Conservation (phyloP, 768 basidiomycete species). For the Pleurotus cornucopiae region DNA sequence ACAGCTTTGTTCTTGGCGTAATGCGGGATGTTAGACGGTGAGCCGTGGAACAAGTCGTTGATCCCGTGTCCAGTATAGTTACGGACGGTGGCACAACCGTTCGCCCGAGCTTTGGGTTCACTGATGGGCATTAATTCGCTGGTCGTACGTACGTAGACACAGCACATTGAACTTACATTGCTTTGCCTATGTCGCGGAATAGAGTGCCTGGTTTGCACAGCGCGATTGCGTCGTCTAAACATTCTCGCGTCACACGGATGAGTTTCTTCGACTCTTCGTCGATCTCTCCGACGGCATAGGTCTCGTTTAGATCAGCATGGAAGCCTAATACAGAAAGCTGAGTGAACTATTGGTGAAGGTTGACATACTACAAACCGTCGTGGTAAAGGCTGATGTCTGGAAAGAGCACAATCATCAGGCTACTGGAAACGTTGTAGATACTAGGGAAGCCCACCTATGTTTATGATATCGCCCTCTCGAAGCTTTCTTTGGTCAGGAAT, state of each 20-base stretch:
- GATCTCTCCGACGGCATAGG: constrained; percentile 84
- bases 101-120: constrained; percentile 80
- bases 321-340: constrained; percentile 46
- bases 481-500: constrained; percentile 85
- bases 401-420: constrained; percentile 1
- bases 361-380: constrained; percentile 43
- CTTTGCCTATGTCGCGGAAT: constrained; percentile 84
- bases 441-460: constrained; percentile 60
- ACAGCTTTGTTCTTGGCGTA: constrained; percentile 93
- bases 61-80: constrained; percentile 92
- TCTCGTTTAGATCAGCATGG: constrained; percentile 91
- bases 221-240: constrained; percentile 85
- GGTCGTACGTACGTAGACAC: background rate
- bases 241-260: constrained; percentile 77
- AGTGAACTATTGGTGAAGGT: constrained; percentile 4
- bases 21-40: constrained; percentile 83
- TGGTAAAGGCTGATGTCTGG: constrained; percentile 79
- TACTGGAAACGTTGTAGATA: constrained; percentile 13
- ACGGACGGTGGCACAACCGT: constrained; percentile 87
- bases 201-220: constrained; percentile 91
- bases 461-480: constrained; percentile 92
- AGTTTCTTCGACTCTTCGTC: constrained; percentile 84
- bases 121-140: constrained; percentile 28
- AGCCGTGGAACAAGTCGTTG: constrained; percentile 78
- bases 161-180: constrained; percentile 53